These are phyloP conservation scores for Vaccinium corymbosum DNA, from an alignment of 148 eudicot species.

Conservation along the genomic window DNA sequence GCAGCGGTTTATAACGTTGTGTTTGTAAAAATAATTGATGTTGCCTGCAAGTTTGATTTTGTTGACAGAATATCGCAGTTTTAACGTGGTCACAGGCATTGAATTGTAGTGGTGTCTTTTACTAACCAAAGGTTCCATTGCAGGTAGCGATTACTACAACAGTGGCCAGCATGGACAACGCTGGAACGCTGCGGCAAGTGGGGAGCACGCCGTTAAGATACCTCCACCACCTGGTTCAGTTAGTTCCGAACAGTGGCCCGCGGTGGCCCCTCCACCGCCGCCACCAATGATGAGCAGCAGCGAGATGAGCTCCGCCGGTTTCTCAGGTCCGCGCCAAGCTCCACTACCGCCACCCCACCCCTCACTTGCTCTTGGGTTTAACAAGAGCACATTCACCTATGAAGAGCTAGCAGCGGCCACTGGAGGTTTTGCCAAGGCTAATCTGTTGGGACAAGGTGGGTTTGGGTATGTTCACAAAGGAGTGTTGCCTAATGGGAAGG, in stretches of 20 bases:
- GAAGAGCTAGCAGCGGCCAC: constrained; percentile 30
- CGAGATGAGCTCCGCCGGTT: constrained; percentile 19
- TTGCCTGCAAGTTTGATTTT: neutral
- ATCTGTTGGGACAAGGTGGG: constrained; percentile 34
- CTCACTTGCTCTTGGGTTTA: constrained; percentile 20
- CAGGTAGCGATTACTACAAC: constrained; percentile 20
- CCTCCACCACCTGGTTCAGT: neutral
- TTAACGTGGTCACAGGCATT: no score
- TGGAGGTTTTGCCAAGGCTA: constrained; percentile 16
- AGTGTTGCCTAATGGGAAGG: constrained; percentile 27
- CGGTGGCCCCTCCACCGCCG: constrained; percentile 19
- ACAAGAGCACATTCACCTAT: constrained; percentile 29
- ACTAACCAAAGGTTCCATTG: neutral
- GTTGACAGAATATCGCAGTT: neutral
- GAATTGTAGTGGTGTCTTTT: neutral
- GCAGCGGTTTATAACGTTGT: neutral
- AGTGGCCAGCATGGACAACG: constrained; percentile 13
- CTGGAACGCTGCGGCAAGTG: constrained; percentile 4
- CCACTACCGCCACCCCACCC: constrained; percentile 29
- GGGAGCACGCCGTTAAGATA: constrained; percentile 14
- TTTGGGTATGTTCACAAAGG: constrained; percentile 38
- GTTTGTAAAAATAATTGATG: neutral
- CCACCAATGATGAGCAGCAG: constrained; percentile 24
- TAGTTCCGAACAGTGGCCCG: constrained; percentile 15
- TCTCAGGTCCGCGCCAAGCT: constrained; percentile 17